A percentile compares a stretch with the other conserved stretches of the same genome.
Evolutionary conservation across 2,329 filamentous ascomycete genomes (phyloP).

Genomic region (Sporothrix curviconia): DNA sequence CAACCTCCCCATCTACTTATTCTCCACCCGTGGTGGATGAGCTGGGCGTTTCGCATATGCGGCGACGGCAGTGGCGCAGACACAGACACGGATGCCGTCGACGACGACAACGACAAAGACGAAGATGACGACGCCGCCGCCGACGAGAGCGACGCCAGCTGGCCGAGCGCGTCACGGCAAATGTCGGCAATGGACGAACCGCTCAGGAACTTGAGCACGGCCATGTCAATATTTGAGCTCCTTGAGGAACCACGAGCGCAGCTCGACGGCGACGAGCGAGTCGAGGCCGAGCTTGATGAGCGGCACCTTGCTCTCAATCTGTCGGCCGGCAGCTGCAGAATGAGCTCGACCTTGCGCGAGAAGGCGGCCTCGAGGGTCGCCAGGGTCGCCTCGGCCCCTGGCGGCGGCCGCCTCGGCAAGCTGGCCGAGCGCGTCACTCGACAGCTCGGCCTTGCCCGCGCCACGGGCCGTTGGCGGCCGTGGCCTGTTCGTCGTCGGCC

Average conservation of each 20-base stretch:
- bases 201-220: slow-evolving; percentile 33
- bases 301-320: slow-evolving; percentile 18
- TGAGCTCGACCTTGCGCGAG: slow-evolving; percentile 15
- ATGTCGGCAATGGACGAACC: slow-evolving; percentile 16
- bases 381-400: slow-evolving; percentile 12
- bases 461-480: not conserved
- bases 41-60: slow-evolving; percentile 9
- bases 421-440: slow-evolving; percentile 8
- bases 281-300: slow-evolving; percentile 33
- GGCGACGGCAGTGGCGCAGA: not conserved
- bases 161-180: slow-evolving; percentile 14
- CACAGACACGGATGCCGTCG: not conserved
- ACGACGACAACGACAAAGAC: no score
- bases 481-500: slow-evolving; percentile 6
- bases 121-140: not conserved
- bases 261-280: slow-evolving; percentile 38
- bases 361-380: slow-evolving; percentile 11
- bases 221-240: slow-evolving; percentile 29
- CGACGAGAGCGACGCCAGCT: slow-evolving; percentile 11
- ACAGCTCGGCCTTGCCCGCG: slow-evolving; percentile 11
- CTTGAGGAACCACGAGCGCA: slow-evolving; percentile 35
- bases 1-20: no score
- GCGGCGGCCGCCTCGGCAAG: slow-evolving; percentile 3
- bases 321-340: slow-evolving; percentile 13
- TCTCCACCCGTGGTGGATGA: no score